A percentile compares a stretch with the other conserved stretches of the same genome.
Evolutionary conservation across 495 filamentous ascomycete genomes (phyloP).

Genomic region (Bathelium albidoporum): DNA sequence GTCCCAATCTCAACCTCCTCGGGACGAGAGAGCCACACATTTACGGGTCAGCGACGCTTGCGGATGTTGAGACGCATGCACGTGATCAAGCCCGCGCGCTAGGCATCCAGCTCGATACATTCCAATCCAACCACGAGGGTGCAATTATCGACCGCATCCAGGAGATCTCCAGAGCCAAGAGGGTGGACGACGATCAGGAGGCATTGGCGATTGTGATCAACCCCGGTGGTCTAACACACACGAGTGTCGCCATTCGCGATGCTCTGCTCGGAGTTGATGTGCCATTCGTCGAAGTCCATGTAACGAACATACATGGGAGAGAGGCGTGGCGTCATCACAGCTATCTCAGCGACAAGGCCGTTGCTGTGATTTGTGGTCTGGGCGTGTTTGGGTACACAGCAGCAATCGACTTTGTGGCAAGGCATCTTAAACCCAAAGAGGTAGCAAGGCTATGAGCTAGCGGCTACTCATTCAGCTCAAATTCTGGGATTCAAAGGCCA

Average conservation of each 20-base stretch:
- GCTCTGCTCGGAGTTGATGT: conserved; percentile 52
- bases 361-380: conserved; percentile 56
- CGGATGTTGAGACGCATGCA: conserved; percentile 42
- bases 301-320: conserved; percentile 56
- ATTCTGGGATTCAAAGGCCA: background rate
- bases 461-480: background rate
- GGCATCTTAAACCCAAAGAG: conserved; percentile 34
- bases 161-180: conserved; percentile 4
- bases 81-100: conserved; percentile 35
- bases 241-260: conserved; percentile 56
- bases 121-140: conserved; percentile 58
- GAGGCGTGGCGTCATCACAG: conserved; percentile 54
- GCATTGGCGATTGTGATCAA: conserved; percentile 50
- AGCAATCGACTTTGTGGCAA: conserved; percentile 52
- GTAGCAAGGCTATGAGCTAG: conserved; percentile 16
- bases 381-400: conserved; percentile 60
- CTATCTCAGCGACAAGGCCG: conserved; percentile 61
- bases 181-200: conserved; percentile 36
- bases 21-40: conserved; percentile 61
- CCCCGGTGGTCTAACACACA: conserved; percentile 59
- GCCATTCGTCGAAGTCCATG: conserved; percentile 63
- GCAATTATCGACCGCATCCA: conserved; percentile 39
- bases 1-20: conserved; percentile 72
- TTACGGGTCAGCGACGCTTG: conserved; percentile 49
- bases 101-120: conserved; percentile 36